Evolutionary conservation across 306 rosid species (phyloP).

Genomic region (Oxytropis ochrocephala): DNA sequence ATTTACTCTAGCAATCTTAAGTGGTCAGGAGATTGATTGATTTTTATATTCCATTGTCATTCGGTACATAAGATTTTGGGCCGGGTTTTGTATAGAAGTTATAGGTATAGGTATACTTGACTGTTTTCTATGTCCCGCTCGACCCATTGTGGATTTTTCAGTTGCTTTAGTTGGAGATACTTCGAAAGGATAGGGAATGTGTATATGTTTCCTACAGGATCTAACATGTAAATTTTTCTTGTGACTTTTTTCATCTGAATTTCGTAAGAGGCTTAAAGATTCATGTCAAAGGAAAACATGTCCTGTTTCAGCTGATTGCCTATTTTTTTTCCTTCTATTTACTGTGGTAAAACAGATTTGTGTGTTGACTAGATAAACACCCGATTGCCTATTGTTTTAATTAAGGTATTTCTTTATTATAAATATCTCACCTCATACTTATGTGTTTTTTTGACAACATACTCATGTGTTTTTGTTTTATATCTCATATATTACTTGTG

Average conservation of each 20-base stretch:
- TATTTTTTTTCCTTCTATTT: background rate
- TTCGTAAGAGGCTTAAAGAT: background rate
- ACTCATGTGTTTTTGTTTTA: no score
- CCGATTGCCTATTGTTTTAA: no score
- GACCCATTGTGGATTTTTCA: conserved; percentile 11
- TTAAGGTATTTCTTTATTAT: no score
- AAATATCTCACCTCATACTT: no score
- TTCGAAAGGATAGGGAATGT: background rate
- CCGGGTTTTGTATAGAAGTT: conserved; percentile 24
- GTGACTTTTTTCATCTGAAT: background rate
- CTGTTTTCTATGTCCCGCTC: conserved; percentile 1
- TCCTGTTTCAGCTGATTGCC: background rate
- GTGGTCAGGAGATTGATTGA: conserved; percentile 4
- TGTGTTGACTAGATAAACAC: no score
- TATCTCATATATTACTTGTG: no score
- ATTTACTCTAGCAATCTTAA: background rate
- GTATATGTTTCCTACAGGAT: conserved; percentile 12
- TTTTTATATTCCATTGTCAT: conserved; percentile 6
- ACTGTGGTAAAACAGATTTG: background rate
- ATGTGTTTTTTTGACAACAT: no score
- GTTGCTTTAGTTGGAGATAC: conserved; percentile 2
- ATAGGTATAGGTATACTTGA: conserved; percentile 17
- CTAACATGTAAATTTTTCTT: background rate
- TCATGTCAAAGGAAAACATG: background rate
- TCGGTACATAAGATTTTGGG: conserved; percentile 27